Evolutionary conservation across 2,329 filamentous ascomycete genomes (phyloP).

Genomic region (Orbilia brochopaga): DNA sequence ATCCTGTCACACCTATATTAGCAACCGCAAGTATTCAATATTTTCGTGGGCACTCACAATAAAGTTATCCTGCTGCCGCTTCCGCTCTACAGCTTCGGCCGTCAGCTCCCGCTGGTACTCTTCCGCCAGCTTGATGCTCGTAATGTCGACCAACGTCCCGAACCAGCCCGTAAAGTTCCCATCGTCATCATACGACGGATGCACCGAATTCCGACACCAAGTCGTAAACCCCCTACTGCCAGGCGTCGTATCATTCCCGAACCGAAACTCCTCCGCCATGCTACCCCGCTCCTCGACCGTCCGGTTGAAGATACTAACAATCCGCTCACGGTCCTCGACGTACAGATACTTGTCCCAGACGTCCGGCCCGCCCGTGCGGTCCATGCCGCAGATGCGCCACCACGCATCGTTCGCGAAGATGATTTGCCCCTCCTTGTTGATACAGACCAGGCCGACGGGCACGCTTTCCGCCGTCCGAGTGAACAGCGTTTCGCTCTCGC

Average conservation of each 20-base stretch:
- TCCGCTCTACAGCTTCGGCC: conserved; percentile 64
- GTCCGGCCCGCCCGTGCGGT: conserved; percentile 29
- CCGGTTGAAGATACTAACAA: conserved; percentile 31
- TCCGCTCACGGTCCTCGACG: conserved; percentile 37
- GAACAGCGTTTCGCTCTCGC: conserved; percentile 76
- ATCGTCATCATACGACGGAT: conserved; percentile 44
- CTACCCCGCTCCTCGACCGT: conserved; percentile 29
- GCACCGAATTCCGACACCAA: conserved; percentile 45
- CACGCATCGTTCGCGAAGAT: conserved; percentile 78
- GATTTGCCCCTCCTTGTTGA: conserved; percentile 72
- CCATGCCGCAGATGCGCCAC: conserved; percentile 47
- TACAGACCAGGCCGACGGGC: conserved; percentile 78
- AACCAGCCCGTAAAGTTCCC: conserved; percentile 50
- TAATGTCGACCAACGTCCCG: conserved; percentile 50
- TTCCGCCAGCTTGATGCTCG: conserved; percentile 50
- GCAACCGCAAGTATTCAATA: not conserved
- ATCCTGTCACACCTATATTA: conserved; percentile 17
- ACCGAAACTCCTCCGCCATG: conserved; percentile 74
- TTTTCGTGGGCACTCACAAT: conserved; percentile 70
- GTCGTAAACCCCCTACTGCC: conserved; percentile 35
- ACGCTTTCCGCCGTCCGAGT: conserved; percentile 80
- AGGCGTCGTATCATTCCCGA: conserved; percentile 40
- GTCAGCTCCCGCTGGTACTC: conserved; percentile 53
- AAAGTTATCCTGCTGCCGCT: conserved; percentile 77
- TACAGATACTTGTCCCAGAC: conserved; percentile 45